Percentiles rank a stretch among this genome's conserved stretches.
These are phyloP conservation scores for Sporisorium graminicola DNA, from an alignment of 1,284 basidiomycete species.

Conservation along the genomic window DNA sequence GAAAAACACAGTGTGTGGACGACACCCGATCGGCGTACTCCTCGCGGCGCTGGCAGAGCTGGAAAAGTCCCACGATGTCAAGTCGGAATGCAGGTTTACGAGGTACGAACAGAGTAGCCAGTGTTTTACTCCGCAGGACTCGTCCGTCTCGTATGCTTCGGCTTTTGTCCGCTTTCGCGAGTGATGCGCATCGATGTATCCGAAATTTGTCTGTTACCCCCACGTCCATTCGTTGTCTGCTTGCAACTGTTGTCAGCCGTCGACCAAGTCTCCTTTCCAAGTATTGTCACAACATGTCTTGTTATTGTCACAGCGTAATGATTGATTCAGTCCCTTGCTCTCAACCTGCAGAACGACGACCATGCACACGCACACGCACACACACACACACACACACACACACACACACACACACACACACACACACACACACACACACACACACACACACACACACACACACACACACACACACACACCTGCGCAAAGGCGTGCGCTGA, in stretches of 20 bases:
- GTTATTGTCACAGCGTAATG: background rate
- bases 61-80: conserved; percentile 72
- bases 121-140: conserved; percentile 79
- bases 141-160: conserved; percentile 95
- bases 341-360: background rate
- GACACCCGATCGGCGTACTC: conserved; percentile 93
- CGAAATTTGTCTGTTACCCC: background rate
- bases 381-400: background rate
- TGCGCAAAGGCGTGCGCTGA: too few relatives aligned
- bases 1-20: conserved; percentile 95
- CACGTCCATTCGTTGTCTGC: background rate
- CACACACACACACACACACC: background rate
- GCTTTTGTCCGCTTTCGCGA: conserved; percentile 72
- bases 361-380: background rate
- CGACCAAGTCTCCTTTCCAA: background rate
- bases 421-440: background rate
- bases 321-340: background rate
- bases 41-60: conserved; percentile 80
- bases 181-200: too few relatives aligned
- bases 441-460: background rate
- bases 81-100: conserved; percentile 56
- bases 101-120: conserved; percentile 80
- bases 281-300: background rate
- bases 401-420: background rate
- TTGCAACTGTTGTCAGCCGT: background rate